These are phyloP conservation scores for Solanum stenotomum DNA, from an alignment of 257 asterid genomes.

Conservation along the genomic window DNA sequence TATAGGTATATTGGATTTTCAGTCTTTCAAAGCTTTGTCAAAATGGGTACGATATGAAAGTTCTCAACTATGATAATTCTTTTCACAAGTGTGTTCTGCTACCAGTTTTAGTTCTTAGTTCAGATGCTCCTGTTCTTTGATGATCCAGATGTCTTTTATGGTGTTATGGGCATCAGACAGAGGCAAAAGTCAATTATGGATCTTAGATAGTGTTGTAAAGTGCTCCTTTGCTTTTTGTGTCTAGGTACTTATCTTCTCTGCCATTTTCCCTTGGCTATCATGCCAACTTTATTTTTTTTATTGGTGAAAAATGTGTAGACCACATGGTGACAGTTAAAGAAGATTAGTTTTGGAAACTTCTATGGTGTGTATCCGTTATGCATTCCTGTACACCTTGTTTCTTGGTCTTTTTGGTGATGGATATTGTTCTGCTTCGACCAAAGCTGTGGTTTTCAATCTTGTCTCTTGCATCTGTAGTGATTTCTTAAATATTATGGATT, in stretches of 20 bases:
- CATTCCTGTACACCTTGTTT: too few relatives aligned
- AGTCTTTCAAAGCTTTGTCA: neutral
- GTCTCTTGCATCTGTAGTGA: too few relatives aligned
- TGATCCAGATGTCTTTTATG: too few relatives aligned
- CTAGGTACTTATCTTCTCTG: neutral
- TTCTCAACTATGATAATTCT: neutral
- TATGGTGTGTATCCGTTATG: neutral
- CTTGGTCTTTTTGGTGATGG: too few relatives aligned
- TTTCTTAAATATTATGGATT: too few relatives aligned
- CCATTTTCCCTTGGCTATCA: neutral
- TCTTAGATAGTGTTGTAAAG: neutral
- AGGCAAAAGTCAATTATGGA: neutral
- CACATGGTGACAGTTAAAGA: neutral
- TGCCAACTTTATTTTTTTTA: neutral
- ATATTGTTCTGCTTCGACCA: too few relatives aligned
- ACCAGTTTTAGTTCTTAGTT: too few relatives aligned
- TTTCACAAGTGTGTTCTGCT: neutral
- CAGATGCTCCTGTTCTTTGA: too few relatives aligned
- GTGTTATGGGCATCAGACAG: too few relatives aligned
- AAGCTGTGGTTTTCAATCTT: too few relatives aligned
- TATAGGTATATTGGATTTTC: neutral
- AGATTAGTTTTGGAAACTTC: neutral
- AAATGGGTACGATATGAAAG: neutral
- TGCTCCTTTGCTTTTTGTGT: neutral
- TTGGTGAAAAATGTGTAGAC: neutral